phyloP scores from a whole-genome alignment of 1,139 yeast genomes.

The Debaryomyces fabryi region DNA sequence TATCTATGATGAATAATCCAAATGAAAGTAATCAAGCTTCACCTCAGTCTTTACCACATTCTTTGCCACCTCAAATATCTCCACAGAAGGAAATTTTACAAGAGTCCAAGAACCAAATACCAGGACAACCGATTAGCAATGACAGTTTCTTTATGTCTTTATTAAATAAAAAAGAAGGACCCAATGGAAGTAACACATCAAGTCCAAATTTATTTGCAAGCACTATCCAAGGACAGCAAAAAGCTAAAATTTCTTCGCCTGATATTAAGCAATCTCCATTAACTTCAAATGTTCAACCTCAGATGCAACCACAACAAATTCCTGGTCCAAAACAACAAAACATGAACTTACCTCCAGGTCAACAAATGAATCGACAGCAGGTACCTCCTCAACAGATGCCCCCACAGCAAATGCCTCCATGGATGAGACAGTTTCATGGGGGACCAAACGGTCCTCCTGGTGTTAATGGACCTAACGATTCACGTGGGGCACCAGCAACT shows the following conservation, averaged over 20 bases:
- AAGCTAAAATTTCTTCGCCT: not conserved
- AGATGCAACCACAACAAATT: conserved; percentile 16
- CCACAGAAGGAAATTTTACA: not conserved
- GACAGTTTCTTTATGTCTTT: conserved; percentile 60
- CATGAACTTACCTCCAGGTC: conserved; percentile 14
- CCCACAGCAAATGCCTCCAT: conserved; percentile 25
- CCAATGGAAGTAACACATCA: not conserved
- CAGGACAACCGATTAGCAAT: conserved; percentile 23
- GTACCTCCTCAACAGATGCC: conserved; percentile 15
- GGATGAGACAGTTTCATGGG: conserved; percentile 26
- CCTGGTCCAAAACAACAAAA: conserved; percentile 10
- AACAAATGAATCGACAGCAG: conserved; percentile 12
- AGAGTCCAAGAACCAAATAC: not conserved
- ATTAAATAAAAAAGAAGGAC: conserved; percentile 35
- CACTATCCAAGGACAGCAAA: not conserved
- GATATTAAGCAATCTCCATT: conserved; percentile 7
- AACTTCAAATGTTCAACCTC: conserved; percentile 12
- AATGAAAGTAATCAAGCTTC: not conserved
- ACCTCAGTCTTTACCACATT: not conserved
- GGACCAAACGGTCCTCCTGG: not conserved
- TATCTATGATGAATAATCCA: conserved; percentile 6
- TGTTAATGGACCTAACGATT: conserved; percentile 10
- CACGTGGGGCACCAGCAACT: conserved; percentile 16
- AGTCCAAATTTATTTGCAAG: conserved; percentile 1
- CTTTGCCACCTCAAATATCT: not conserved